A percentile compares a stretch with the other conserved stretches of the same genome.
These are phyloP conservation scores for Corchorus capsularis DNA, from an alignment of 345 rosid species.

Conservation along the genomic window DNA sequence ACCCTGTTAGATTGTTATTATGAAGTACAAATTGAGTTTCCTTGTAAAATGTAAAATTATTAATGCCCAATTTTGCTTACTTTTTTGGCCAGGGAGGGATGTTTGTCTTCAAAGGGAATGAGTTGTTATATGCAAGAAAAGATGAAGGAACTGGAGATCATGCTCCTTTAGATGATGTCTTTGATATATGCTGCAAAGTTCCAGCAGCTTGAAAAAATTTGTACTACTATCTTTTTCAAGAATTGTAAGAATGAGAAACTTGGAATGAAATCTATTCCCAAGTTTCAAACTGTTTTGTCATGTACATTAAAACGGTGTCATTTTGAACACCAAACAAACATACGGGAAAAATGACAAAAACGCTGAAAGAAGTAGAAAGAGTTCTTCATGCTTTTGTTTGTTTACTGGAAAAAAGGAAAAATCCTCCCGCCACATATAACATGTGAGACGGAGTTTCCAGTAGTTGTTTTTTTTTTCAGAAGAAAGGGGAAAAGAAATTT, in stretches of 20 bases:
- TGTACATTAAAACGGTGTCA: too few relatives aligned
- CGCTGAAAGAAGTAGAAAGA: too few relatives aligned
- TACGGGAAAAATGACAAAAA: too few relatives aligned
- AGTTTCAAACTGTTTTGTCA: too few relatives aligned
- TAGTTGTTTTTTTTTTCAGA: not conserved
- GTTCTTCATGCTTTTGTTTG: not conserved
- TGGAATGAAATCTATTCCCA: too few relatives aligned
- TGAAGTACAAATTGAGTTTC: too few relatives aligned
- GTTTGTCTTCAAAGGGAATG: conserved; percentile 85
- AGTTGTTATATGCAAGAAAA: conserved; percentile 72
- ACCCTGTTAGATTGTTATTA: not conserved
- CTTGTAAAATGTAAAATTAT: too few relatives aligned
- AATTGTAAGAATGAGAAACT: too few relatives aligned
- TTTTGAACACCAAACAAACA: too few relatives aligned
- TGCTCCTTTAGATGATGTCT: conserved; percentile 71
- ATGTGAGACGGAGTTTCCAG: not conserved
- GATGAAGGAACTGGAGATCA: conserved; percentile 89
- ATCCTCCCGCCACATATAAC: not conserved
- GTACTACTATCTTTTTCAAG: too few relatives aligned
- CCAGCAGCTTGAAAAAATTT: conserved; percentile 32
- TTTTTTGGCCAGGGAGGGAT: conserved; percentile 67
- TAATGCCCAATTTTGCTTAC: not conserved
- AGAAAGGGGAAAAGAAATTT: not conserved
- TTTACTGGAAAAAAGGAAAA: too few relatives aligned
- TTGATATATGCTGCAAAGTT: conserved; percentile 57